A percentile compares a stretch with the other conserved stretches of the same genome.
phyloP scores from a whole-genome alignment of 2,329 filamentous ascomycete genomes.

The Pseudogymnoascus sp. region DNA sequence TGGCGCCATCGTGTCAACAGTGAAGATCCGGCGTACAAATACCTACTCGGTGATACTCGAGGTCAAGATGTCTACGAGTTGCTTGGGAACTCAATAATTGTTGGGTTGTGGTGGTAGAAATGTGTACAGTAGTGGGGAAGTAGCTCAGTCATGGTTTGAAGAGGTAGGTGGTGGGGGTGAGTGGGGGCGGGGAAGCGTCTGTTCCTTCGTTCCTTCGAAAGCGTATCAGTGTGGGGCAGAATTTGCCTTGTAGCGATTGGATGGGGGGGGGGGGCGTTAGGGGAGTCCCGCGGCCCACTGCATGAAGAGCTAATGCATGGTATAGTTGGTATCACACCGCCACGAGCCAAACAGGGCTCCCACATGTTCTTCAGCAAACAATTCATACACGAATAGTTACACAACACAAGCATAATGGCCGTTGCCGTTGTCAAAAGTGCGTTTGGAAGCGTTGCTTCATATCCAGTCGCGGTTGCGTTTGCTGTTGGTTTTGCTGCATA shows the following conservation, averaged over 20 bases:
- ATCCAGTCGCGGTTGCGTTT: neutral
- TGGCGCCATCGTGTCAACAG: neutral
- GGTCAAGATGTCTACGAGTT: neutral
- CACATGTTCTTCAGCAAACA: neutral
- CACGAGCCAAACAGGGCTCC: neutral
- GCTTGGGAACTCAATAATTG: neutral
- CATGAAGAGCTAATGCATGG: neutral
- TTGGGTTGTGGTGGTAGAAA: neutral
- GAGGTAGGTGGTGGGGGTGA: neutral
- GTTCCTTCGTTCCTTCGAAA: too few relatives aligned
- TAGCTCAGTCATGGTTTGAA: neutral
- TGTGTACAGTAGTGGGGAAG: neutral
- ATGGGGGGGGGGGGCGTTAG: neutral
- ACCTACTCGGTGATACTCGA: neutral
- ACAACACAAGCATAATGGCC: neutral
- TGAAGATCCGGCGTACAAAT: neutral
- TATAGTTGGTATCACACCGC: neutral
- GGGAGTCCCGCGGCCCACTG: neutral
- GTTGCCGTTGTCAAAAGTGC: neutral
- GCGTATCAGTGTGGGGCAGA: neutral
- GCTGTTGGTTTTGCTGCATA: neutral
- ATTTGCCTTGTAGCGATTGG: neutral
- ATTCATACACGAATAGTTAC: neutral
- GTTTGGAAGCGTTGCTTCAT: neutral
- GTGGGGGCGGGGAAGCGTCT: too few relatives aligned